These are phyloP conservation scores for Dactylellina parvicollis DNA, from an alignment of 2,329 filamentous ascomycete genomes.

Conservation along the genomic window DNA sequence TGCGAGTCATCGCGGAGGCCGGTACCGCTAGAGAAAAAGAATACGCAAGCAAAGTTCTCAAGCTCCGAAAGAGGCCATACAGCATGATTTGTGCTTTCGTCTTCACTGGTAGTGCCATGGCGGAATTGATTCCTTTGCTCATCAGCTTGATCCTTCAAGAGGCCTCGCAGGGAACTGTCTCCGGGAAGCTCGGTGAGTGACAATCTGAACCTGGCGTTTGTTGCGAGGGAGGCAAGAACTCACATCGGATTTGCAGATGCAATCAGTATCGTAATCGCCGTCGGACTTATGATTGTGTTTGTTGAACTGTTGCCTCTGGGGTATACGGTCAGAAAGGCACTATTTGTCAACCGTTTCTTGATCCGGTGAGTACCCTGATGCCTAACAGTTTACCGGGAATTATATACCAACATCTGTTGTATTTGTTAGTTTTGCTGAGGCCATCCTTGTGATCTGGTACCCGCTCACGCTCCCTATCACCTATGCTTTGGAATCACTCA, in stretches of 20 bases:
- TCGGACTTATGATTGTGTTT: constrained; percentile 36
- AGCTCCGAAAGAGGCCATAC: constrained; percentile 27
- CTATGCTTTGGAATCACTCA: constrained; percentile 16
- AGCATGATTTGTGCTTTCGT: constrained; percentile 49
- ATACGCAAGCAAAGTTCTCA: constrained; percentile 32
- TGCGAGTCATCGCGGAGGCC: constrained; percentile 38
- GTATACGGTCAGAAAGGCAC: constrained; percentile 31
- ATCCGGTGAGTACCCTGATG: constrained; percentile 36
- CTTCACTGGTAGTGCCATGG: constrained; percentile 49
- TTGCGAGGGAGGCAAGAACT: background rate
- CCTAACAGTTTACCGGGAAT: no score
- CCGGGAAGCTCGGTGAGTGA: constrained; percentile 39
- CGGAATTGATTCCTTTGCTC: constrained; percentile 43
- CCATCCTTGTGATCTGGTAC: constrained; percentile 32
- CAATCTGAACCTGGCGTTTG: background rate
- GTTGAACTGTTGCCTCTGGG: constrained; percentile 43
- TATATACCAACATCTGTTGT: background rate
- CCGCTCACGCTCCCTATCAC: constrained; percentile 33
- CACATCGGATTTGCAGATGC: constrained; percentile 19
- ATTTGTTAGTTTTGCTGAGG: constrained; percentile 28
- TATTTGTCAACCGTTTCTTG: constrained; percentile 38
- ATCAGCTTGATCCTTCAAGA: constrained; percentile 49
- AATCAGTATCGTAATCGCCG: constrained; percentile 45
- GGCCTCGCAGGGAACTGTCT: constrained; percentile 27
- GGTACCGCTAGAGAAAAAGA: constrained; percentile 27